Evolutionary conservation across 176 grass and related monocot genomes (phyloP), one percentile per base, ranked within the genome.

Genomic region (bread wheat (Triticum aestivum)): DNA sequence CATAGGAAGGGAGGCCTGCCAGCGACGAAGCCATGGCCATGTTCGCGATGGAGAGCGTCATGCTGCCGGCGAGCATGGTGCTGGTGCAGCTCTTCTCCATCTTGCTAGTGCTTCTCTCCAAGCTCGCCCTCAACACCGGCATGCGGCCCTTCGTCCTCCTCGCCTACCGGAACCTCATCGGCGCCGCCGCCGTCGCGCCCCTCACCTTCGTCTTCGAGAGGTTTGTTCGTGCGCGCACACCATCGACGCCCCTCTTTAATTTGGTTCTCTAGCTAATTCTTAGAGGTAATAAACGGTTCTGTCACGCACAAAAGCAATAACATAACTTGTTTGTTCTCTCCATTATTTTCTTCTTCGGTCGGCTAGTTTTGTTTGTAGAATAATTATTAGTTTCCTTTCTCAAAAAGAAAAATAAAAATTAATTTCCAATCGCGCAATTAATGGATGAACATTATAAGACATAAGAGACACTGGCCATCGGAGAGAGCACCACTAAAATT

Each of bases 91-190:
- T 69, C 23, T 68, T 91, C 24, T 80, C 85, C 1, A 69, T 49
- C 61, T 68, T 72, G 26, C 80, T 74, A 74, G 49, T 92, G 15
- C 74, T 92, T n/a, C 41, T 92, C 15, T 79, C 75, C 10, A 86
- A 86, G 83, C 35, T 92, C 1, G 91, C 75, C 5, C 65, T 92
- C 70, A 80, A 37, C 80, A 24, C 45, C 59, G 91, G 84, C 35
- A 89, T 84, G 80, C 29, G 23, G 3, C 84, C 80, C 45, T 84
- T 80, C 66, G 79, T 68, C 24, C 75, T 86, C 79, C 79, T 92
- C 65, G 80, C 38, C 56, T 92, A 92, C 70, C 90, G 90, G 68
- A 82, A 89, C 59, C 27, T 80, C 80, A 15, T 80, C 9, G 91
- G 64, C 3, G 67, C 84, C 3, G 35, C 72, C 34, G 23, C 71